Conservation (phyloP, 202 grass and related monocot genomes). For the Alloteropsis angusta region DNA sequence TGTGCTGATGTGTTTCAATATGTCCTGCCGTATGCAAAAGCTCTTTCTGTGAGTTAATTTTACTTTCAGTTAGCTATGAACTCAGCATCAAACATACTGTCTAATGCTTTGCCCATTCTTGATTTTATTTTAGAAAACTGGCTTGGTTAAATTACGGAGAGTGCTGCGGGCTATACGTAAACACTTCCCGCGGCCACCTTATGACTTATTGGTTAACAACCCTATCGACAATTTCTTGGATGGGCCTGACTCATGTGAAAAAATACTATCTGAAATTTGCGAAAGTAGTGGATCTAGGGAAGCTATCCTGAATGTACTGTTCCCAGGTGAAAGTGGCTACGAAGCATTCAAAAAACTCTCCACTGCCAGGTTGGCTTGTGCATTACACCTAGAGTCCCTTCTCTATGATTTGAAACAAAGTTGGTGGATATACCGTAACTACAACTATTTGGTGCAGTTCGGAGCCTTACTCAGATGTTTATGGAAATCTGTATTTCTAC, state of each 20-base stretch:
- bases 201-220: slow-evolving; percentile 60
- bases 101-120: slow-evolving; percentile 25
- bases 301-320: slow-evolving; percentile 61
- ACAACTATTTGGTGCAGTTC: slow-evolving; percentile 54
- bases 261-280: slow-evolving; percentile 65
- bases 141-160: slow-evolving; percentile 87
- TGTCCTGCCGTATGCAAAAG: slow-evolving; percentile 87
- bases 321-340: slow-evolving; percentile 53
- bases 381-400: slow-evolving; percentile 12
- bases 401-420: slow-evolving; percentile 15
- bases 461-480: slow-evolving; percentile 85
- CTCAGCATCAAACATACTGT: slow-evolving; percentile 11
- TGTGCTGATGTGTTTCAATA: slow-evolving; percentile 99
- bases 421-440: slow-evolving; percentile 16
- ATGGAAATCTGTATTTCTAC: slow-evolving; percentile 80
- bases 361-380: slow-evolving; percentile 47
- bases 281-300: slow-evolving; percentile 56
- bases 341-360: slow-evolving; percentile 70
- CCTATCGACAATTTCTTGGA: slow-evolving; percentile 85
- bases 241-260: slow-evolving; percentile 75
- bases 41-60: slow-evolving; percentile 66
- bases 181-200: slow-evolving; percentile 82
- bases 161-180: slow-evolving; percentile 88
- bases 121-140: slow-evolving; percentile 70
- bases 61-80: slow-evolving; percentile 16